phyloP scores from a whole-genome alignment of 352 stramenopile genomes.

The Globisporangium camurandrum region DNA sequence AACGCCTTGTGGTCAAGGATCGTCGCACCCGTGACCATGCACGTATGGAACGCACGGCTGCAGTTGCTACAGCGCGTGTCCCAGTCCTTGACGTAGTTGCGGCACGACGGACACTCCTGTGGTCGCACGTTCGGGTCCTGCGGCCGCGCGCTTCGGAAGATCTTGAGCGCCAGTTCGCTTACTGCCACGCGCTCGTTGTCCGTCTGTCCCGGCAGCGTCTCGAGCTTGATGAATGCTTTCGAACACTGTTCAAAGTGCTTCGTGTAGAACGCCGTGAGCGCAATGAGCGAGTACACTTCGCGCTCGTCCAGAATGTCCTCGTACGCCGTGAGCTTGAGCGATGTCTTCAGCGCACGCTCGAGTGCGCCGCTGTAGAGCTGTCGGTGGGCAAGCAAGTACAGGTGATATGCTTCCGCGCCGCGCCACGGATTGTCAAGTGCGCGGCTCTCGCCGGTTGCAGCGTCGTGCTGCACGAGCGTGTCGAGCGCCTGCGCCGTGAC shows the following conservation, averaged over 20 bases:
- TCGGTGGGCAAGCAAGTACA: conserved; percentile 89
- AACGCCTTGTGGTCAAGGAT: conserved; percentile 72
- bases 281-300: conserved; percentile 92
- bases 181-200: conserved; percentile 57
- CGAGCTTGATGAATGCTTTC: conserved; percentile 89
- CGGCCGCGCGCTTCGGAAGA: conserved; percentile 76
- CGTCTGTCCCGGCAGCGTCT: conserved; percentile 59
- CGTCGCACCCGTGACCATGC: conserved; percentile 69
- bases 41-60: conserved; percentile 58
- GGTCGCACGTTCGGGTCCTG: conserved; percentile 75
- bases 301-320: conserved; percentile 89
- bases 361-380: conserved; percentile 87
- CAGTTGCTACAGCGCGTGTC: conserved; percentile 78
- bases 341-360: conserved; percentile 78
- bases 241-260: conserved; percentile 89
- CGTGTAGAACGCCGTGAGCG: conserved; percentile 87
- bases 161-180: conserved; percentile 73
- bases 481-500: conserved; percentile 89
- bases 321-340: conserved; percentile 83
- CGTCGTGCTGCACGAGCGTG: conserved; percentile 86
- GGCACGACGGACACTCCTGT: conserved; percentile 74
- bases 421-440: conserved; percentile 91
- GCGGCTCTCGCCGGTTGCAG: conserved; percentile 70
- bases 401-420: conserved; percentile 90
- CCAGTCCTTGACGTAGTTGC: conserved; percentile 81